Evolutionary conservation across 208 protist species (phyloP).

Genomic region (Wallacemonas collosoma): DNA sequence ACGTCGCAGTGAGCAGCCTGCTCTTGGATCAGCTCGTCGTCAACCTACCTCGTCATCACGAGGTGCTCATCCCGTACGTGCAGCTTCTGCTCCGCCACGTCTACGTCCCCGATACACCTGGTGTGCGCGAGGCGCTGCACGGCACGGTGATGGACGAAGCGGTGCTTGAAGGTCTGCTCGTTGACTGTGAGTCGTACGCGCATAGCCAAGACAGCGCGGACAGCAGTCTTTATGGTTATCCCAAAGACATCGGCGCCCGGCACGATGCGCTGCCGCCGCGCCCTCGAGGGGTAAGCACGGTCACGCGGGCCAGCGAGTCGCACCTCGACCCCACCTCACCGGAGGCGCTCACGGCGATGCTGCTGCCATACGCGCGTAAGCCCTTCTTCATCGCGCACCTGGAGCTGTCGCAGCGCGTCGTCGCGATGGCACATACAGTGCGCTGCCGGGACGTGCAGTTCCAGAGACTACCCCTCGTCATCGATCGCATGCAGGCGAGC

Average conservation of each 20-base stretch:
- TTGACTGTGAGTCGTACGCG: neutral
- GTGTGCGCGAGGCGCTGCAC: slow-evolving; percentile 32
- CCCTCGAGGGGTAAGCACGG: neutral
- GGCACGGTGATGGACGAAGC: slow-evolving; percentile 29
- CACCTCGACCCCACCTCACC: neutral
- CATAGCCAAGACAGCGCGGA: neutral
- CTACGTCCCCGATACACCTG: slow-evolving; percentile 58
- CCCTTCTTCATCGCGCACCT: slow-evolving; percentile 77
- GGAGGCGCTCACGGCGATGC: slow-evolving; percentile 23
- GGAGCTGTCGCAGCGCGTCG: slow-evolving; percentile 44
- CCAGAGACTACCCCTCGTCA: slow-evolving; percentile 52
- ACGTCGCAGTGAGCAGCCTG: slow-evolving; percentile 50
- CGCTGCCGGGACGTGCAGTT: slow-evolving; percentile 51
- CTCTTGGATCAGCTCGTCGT: slow-evolving; percentile 55
- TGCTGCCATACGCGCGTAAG: slow-evolving; percentile 66
- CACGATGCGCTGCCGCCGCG: too few species aligned
- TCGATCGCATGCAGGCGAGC: slow-evolving; percentile 50
- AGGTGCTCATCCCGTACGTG: slow-evolving; percentile 52
- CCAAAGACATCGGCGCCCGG: neutral
- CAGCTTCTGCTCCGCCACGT: slow-evolving; percentile 63
- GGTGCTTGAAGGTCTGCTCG: slow-evolving; percentile 22
- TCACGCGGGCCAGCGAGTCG: neutral
- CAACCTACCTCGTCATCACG: slow-evolving; percentile 59
- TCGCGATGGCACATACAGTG: slow-evolving; percentile 49
- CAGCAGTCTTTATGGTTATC: too few species aligned